phyloP scores from a whole-genome alignment of 371 early-diverging fungal species.

The Circinella minor region DNA sequence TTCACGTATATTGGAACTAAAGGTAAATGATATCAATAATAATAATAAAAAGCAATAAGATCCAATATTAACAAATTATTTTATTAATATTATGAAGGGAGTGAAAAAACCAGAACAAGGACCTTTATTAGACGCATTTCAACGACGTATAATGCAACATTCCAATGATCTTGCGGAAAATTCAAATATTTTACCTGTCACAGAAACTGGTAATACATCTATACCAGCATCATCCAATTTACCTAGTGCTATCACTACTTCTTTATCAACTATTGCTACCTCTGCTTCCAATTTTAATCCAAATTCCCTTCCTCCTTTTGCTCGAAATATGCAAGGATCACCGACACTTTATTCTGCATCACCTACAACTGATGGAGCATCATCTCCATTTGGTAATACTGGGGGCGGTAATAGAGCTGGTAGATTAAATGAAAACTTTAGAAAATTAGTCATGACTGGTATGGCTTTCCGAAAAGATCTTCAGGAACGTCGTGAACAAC shows the following conservation, averaged over 20 bases:
- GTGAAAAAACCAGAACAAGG: slow-evolving; percentile 62
- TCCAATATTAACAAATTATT: neutral
- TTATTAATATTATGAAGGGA: slow-evolving; percentile 28
- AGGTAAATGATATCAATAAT: slow-evolving; percentile 49
- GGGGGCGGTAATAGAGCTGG: slow-evolving; percentile 30
- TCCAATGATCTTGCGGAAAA: slow-evolving; percentile 35
- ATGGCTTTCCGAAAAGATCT: slow-evolving; percentile 58
- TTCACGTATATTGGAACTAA: slow-evolving; percentile 83
- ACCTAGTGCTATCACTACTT: slow-evolving; percentile 44
- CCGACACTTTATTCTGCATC: slow-evolving; percentile 21
- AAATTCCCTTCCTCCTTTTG: slow-evolving; percentile 23
- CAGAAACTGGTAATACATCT: neutral
- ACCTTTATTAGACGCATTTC: slow-evolving; percentile 58
- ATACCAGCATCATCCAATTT: slow-evolving; percentile 16
- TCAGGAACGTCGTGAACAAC: slow-evolving; percentile 47
- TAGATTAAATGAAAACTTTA: slow-evolving; percentile 53
- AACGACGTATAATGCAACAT: slow-evolving; percentile 35
- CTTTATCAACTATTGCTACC: slow-evolving; percentile 46
- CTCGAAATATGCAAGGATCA: slow-evolving; percentile 20
- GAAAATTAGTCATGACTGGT: slow-evolving; percentile 57
- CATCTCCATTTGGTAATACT: slow-evolving; percentile 7
- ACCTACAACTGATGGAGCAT: slow-evolving; percentile 10
- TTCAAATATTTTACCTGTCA: slow-evolving; percentile 38
- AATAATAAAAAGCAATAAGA: slow-evolving; percentile 5
- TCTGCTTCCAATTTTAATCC: slow-evolving; percentile 49